Conservation (phyloP, 768 basidiomycete genomes). For the Gloeostereum incarnatum region DNA sequence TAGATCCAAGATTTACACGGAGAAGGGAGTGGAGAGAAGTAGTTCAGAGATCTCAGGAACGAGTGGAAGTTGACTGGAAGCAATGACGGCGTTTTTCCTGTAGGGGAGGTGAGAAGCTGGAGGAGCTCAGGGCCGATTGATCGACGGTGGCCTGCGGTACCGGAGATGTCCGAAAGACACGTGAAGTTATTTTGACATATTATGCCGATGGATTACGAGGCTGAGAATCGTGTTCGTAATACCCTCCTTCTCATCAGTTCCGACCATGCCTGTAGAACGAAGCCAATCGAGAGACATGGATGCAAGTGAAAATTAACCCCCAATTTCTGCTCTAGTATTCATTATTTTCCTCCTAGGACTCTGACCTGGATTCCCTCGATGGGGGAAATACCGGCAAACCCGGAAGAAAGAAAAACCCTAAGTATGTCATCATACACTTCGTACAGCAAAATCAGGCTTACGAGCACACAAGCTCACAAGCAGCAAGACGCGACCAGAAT, state of each 20-base stretch:
- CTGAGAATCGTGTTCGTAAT: constrained; percentile 24
- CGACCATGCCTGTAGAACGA: constrained; percentile 50
- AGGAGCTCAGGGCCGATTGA: too few relatives aligned
- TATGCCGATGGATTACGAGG: too few relatives aligned
- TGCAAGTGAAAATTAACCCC: constrained; percentile 19
- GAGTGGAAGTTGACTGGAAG: too few relatives aligned
- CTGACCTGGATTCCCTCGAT: constrained; percentile 55
- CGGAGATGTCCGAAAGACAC: too few relatives aligned
- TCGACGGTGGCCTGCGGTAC: too few relatives aligned
- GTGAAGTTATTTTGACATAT: too few relatives aligned
- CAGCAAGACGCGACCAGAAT: constrained; percentile 82
- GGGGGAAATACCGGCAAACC: constrained; percentile 43
- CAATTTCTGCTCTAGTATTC: not conserved
- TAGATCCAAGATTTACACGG: too few relatives aligned
- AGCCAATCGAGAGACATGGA: constrained; percentile 59
- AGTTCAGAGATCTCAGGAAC: too few relatives aligned
- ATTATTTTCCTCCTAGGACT: constrained; percentile 33
- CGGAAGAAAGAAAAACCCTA: constrained; percentile 86
- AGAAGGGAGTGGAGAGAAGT: too few relatives aligned
- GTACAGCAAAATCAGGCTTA: constrained; percentile 6
- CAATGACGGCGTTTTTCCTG: too few relatives aligned
- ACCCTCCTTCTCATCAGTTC: constrained; percentile 29
- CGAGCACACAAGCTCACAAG: constrained; percentile 60
- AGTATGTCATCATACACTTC: constrained; percentile 35
- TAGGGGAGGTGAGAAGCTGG: too few relatives aligned